Evolutionary conservation across 768 basidiomycete species (phyloP).

Genomic region (Floccularia luteovirens): DNA sequence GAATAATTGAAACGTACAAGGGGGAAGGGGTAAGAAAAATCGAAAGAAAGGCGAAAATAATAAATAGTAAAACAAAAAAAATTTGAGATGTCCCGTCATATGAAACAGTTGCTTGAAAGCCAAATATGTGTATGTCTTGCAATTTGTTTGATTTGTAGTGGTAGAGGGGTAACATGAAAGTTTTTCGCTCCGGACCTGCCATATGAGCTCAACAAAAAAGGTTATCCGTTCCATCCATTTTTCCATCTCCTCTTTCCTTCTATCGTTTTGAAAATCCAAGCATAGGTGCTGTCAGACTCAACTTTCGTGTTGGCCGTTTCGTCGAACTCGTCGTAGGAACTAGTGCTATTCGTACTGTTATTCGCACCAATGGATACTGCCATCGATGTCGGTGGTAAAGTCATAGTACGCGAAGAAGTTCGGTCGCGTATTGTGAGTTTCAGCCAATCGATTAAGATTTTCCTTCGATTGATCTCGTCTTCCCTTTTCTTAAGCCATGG

Average conservation of each 20-base stretch:
- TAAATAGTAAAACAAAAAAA: background rate
- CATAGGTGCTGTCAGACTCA: constrained; percentile 60
- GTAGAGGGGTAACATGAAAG: too few relatives aligned
- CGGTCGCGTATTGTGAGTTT: background rate
- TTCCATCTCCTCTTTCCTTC: constrained; percentile 42
- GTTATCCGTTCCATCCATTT: constrained; percentile 17
- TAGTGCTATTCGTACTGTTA: constrained; percentile 12
- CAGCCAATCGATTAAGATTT: background rate
- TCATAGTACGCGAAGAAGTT: constrained; percentile 5
- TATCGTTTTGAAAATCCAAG: constrained; percentile 52
- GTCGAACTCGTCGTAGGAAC: constrained; percentile 14
- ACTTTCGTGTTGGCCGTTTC: constrained; percentile 49
- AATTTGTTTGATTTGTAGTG: too few relatives aligned
- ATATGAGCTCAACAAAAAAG: too few relatives aligned
- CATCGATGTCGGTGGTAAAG: constrained; percentile 11
- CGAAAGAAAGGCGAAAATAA: background rate
- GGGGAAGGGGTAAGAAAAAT: background rate
- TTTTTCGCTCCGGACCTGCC: too few relatives aligned
- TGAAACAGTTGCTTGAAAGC: too few relatives aligned
- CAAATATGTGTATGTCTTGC: too few relatives aligned
- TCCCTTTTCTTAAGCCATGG: too few relatives aligned
- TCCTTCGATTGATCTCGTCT: constrained; percentile 4
- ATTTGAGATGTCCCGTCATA: too few relatives aligned
- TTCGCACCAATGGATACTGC: constrained; percentile 13
- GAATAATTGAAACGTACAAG: background rate